Evolutionary conservation across 2,329 filamentous ascomycete genomes (phyloP).

Genomic region (Botrytis galanthina): DNA sequence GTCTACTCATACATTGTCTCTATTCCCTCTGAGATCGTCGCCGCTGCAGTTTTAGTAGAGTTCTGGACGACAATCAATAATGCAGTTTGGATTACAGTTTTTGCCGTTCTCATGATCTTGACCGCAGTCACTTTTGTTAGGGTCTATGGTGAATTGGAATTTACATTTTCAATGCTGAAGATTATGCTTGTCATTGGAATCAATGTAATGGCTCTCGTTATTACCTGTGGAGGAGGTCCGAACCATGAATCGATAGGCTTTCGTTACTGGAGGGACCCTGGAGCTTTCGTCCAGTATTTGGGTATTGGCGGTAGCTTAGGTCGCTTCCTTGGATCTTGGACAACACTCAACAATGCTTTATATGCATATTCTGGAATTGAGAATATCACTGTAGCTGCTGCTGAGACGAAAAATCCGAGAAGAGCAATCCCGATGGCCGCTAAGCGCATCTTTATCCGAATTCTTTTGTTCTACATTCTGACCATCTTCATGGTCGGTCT

Average conservation of each 20-base stretch:
- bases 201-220: slow-evolving; percentile 50
- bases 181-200: slow-evolving; percentile 62
- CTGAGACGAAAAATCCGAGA: slow-evolving; percentile 53
- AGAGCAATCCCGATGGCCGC: slow-evolving; percentile 52
- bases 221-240: slow-evolving; percentile 55
- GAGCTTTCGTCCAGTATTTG: slow-evolving; percentile 66
- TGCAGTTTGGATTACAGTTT: slow-evolving; percentile 42
- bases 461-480: slow-evolving; percentile 55
- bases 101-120: slow-evolving; percentile 40
- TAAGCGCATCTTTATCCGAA: slow-evolving; percentile 51
- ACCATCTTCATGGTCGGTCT: slow-evolving; percentile 49
- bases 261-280: slow-evolving; percentile 48
- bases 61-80: slow-evolving; percentile 61
- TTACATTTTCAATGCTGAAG: slow-evolving; percentile 53
- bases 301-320: slow-evolving; percentile 52
- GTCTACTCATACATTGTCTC: slow-evolving; percentile 36
- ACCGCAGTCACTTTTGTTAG: slow-evolving; percentile 41
- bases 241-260: slow-evolving; percentile 61
- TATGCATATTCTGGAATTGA: slow-evolving; percentile 52
- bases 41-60: slow-evolving; percentile 60
- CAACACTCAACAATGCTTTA: slow-evolving; percentile 46
- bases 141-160: slow-evolving; percentile 52
- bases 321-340: slow-evolving; percentile 52
- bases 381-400: slow-evolving; percentile 53
- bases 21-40: slow-evolving; percentile 55